Evolutionary conservation across 2,329 filamentous ascomycete genomes (phyloP).

Genomic region (Monilinia laxa): DNA sequence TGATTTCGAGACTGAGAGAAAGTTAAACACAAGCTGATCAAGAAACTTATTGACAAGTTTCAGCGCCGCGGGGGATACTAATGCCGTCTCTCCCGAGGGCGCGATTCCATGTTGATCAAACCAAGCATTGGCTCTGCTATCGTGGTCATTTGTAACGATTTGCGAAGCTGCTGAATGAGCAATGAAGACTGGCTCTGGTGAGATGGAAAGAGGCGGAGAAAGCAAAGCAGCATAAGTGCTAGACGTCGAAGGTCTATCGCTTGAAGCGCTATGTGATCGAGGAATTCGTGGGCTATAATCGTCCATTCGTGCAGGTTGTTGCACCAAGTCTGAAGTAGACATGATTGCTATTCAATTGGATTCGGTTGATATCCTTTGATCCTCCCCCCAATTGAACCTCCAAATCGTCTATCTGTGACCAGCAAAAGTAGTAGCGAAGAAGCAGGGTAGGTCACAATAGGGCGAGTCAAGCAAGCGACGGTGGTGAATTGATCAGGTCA

Average conservation of each 20-base stretch:
- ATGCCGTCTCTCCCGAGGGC: constrained; percentile 64
- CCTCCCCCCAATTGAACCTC: constrained; percentile 3
- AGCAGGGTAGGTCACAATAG: neutral
- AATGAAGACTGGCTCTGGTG: constrained; percentile 82
- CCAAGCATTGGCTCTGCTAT: constrained; percentile 68
- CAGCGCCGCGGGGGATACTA: constrained; percentile 72
- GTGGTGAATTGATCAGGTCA: constrained; percentile 9
- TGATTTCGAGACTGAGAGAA: constrained; percentile 77
- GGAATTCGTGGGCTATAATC: constrained; percentile 25
- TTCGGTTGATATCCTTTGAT: neutral
- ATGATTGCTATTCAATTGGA: constrained; percentile 12
- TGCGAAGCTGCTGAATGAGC: constrained; percentile 85
- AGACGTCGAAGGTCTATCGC: constrained; percentile 65
- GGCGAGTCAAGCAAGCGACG: neutral
- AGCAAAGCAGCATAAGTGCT: constrained; percentile 54
- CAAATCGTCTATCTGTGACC: constrained; percentile 11
- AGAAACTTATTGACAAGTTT: constrained; percentile 86
- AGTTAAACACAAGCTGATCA: constrained; percentile 88
- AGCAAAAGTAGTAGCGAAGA: constrained; percentile 8
- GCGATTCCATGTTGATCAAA: constrained; percentile 67
- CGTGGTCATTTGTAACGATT: constrained; percentile 85
- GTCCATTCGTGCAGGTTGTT: constrained; percentile 9
- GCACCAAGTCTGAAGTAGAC: constrained; percentile 5
- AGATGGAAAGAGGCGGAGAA: constrained; percentile 66
- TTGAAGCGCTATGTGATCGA: constrained; percentile 61